Evolutionary conservation across 495 filamentous ascomycete species (phyloP).

Genomic region (Aspergillus leporis): DNA sequence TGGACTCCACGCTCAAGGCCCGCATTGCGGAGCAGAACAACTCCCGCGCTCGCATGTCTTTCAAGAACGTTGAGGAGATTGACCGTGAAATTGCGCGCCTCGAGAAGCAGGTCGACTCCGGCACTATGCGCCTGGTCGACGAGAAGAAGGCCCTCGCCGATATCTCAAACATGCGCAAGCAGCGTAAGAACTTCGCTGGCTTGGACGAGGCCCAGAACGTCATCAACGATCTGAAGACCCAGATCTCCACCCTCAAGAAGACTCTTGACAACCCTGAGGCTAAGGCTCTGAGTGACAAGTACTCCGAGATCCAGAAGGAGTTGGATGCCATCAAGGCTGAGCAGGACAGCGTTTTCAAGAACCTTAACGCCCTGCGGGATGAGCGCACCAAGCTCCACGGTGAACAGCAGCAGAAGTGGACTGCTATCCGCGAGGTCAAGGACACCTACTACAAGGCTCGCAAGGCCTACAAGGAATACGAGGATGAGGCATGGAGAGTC

Average conservation of each 20-base stretch:
- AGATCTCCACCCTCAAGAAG: constrained; percentile 83
- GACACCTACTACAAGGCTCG: constrained; percentile 78
- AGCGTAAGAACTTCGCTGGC: constrained; percentile 82
- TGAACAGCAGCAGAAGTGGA: constrained; percentile 82
- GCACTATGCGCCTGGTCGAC: constrained; percentile 89
- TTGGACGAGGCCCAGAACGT: constrained; percentile 80
- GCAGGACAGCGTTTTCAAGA: constrained; percentile 84
- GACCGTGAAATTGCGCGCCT: constrained; percentile 77
- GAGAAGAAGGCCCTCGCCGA: constrained; percentile 92
- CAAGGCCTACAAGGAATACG: constrained; percentile 76
- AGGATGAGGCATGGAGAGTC: constrained; percentile 72
- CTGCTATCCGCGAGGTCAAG: constrained; percentile 76
- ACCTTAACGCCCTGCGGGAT: constrained; percentile 82
- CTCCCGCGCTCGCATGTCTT: constrained; percentile 71
- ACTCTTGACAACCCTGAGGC: constrained; percentile 88
- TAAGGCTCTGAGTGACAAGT: constrained; percentile 81
- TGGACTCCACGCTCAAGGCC: constrained; percentile 80
- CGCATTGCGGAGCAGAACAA: constrained; percentile 83
- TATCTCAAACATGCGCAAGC: constrained; percentile 78
- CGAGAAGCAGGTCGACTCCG: constrained; percentile 80
- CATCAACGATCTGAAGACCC: constrained; percentile 80
- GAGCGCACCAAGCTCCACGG: constrained; percentile 78
- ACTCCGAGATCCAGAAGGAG: constrained; percentile 78
- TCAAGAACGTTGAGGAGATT: constrained; percentile 84
- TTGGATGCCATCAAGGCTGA: constrained; percentile 85